phyloP scores from a whole-genome alignment of 148 eudicot species.

The Rhododendron henanense region DNA sequence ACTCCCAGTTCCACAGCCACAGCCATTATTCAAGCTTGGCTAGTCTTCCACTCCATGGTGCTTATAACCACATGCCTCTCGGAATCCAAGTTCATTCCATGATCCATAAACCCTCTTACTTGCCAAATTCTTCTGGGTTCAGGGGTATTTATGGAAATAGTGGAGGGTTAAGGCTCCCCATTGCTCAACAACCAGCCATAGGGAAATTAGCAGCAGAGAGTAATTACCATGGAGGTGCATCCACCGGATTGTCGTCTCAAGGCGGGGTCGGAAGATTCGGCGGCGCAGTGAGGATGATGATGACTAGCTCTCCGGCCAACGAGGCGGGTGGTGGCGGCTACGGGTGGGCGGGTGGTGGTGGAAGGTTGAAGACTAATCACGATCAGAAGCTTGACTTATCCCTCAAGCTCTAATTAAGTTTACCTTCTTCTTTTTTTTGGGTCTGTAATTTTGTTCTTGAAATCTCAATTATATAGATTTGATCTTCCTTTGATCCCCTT shows the following conservation, averaged over 20 bases:
- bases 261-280: slow-evolving; percentile 39
- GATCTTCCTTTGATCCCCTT: slow-evolving; percentile 2
- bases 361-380: slow-evolving; percentile 27
- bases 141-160: slow-evolving; percentile 48
- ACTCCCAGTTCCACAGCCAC: slow-evolving; percentile 42
- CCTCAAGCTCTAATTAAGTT: slow-evolving; percentile 48
- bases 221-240: slow-evolving; percentile 8
- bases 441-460: background rate
- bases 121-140: slow-evolving; percentile 25
- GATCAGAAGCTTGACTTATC: slow-evolving; percentile 60
- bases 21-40: slow-evolving; percentile 48
- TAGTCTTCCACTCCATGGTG: slow-evolving; percentile 67
- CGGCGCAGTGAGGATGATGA: slow-evolving; percentile 15
- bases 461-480: background rate
- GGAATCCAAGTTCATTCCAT: slow-evolving; percentile 88
- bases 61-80: slow-evolving; percentile 40
- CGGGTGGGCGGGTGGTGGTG: slow-evolving; percentile 41
- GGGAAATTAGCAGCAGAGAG: slow-evolving; percentile 46
- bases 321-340: slow-evolving; percentile 9
- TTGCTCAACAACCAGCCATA: slow-evolving; percentile 61
- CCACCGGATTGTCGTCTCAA: slow-evolving; percentile 23
- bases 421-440: background rate
- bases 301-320: slow-evolving; percentile 13
- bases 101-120: slow-evolving; percentile 57
- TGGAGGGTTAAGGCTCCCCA: slow-evolving; percentile 58